phyloP scores from a whole-genome alignment of 768 basidiomycete genomes.

The Russula brevipes region DNA sequence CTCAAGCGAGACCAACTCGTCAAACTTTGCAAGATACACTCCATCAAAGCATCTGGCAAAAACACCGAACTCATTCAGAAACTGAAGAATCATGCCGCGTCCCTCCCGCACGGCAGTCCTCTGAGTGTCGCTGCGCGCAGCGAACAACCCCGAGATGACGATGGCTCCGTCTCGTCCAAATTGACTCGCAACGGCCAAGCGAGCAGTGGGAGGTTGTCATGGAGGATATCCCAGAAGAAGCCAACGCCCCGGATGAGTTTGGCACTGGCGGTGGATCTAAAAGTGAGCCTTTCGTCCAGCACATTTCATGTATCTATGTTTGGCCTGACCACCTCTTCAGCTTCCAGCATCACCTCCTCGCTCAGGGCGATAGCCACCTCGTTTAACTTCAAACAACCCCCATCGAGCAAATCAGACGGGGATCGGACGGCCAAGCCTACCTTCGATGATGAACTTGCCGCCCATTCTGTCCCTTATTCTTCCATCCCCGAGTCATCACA shows the following conservation, averaged over 20 bases:
- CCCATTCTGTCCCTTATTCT: slow-evolving; percentile 21
- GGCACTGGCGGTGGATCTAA: slow-evolving; percentile 58
- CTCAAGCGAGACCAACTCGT: slow-evolving; percentile 81
- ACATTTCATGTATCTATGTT: neutral
- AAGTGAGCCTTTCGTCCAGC: slow-evolving; percentile 34
- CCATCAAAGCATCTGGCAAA: slow-evolving; percentile 76
- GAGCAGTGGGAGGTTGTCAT: slow-evolving; percentile 87
- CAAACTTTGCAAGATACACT: slow-evolving; percentile 79
- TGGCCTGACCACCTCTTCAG: slow-evolving; percentile 31
- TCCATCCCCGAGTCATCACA: slow-evolving; percentile 22
- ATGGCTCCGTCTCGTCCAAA: slow-evolving; percentile 17
- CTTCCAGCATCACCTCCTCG: slow-evolving; percentile 62
- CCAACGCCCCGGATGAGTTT: slow-evolving; percentile 59
- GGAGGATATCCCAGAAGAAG: slow-evolving; percentile 68
- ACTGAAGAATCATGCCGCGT: slow-evolving; percentile 60
- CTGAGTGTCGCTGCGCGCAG: slow-evolving; percentile 51
- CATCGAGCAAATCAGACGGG: slow-evolving; percentile 32
- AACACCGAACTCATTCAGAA: slow-evolving; percentile 66
- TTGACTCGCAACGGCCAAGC: slow-evolving; percentile 48
- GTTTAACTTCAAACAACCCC: slow-evolving; percentile 58
- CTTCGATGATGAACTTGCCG: slow-evolving; percentile 20
- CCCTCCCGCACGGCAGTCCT: slow-evolving; percentile 46
- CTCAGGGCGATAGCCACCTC: slow-evolving; percentile 73
- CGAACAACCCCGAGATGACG: slow-evolving; percentile 36
- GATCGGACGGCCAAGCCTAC: slow-evolving; percentile 29